These are phyloP conservation scores for Agaricus blazei DNA, from an alignment of 768 basidiomycete species.

Conservation along the genomic window DNA sequence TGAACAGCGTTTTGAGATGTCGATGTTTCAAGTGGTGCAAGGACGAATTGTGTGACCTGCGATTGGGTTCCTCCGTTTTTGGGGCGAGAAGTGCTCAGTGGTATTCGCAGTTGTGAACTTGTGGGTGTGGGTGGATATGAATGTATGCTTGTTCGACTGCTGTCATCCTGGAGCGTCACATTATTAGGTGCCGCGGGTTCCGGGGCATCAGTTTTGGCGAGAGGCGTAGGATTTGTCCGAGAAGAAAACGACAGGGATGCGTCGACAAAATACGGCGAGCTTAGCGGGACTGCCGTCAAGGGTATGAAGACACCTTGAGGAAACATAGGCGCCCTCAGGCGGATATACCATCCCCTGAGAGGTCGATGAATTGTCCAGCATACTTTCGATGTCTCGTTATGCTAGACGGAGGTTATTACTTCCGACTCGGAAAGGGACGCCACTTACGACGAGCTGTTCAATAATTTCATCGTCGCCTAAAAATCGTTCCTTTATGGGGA, in stretches of 20 bases:
- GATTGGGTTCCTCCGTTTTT: conserved; percentile 16
- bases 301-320: conserved; percentile 58
- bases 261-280: conserved; percentile 43
- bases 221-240: conserved; percentile 34
- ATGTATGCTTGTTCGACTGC: conserved; percentile 41
- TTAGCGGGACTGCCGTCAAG: conserved; percentile 42
- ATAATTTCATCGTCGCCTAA: conserved; percentile 71
- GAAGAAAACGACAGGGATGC: conserved; percentile 49
- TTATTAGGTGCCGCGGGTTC: conserved; percentile 9
- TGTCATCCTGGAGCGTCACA: conserved; percentile 19
- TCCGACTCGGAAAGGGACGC: conserved; percentile 8
- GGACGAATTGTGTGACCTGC: conserved; percentile 48
- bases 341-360: conserved; percentile 81
- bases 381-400: conserved; percentile 59
- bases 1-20: conserved; percentile 28
- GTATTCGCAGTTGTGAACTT: conserved; percentile 13
- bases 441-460: conserved; percentile 63
- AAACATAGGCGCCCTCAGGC: conserved; percentile 65
- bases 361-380: conserved; percentile 79
- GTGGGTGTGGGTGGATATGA: conserved; percentile 59
- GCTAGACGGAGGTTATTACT: conserved; percentile 24
- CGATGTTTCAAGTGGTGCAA: conserved; percentile 37
- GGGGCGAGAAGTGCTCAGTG: neutral
- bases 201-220: neutral
- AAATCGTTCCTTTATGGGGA: conserved; percentile 58